Base-by-base conservation (phyloP, 768 basidiomycete species). In the Psilocybe cyanescens region DNA sequence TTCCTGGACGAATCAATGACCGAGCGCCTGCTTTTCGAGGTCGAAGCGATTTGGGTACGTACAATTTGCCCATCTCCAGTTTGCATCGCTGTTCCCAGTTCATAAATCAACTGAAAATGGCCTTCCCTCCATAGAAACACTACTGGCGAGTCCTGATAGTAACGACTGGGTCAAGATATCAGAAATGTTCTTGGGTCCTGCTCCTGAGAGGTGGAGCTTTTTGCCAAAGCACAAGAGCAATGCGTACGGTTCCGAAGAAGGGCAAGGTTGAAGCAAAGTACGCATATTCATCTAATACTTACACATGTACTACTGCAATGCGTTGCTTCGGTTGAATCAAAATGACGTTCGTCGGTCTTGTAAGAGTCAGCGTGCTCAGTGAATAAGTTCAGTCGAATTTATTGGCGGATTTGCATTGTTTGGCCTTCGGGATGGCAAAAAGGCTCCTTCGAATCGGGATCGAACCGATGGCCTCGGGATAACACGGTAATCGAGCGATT, bases 151-250 rank as follows among this genome's bases (percentile, higher is more conserved):
- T 67, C 80, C 82, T 2, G 84, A 92, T 69, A 89, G 91, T 70
- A 78, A 81, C 41, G 93, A 96, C 70, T 97, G 95, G 95, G 91
- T 96, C 45, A 92, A 88, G 77, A 88, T 99, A 49, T 91, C 92
- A 1, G 94, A 96, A 76, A 95, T 97, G 91, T 97, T 97, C 77
- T 77, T 98, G 28, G 97, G 96, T 1, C 90, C 90, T 59, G 84
- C 86, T 1, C 95, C 94, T 1, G 91, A 92, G 61, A 78, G 84
- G 3, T 97, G 93, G 88, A 76, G 78, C 6, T 99, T 97, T 75
- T 87, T 86, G 12, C 95, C 96, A 1, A 99, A 97, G 74, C 96
- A 99, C 76, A 96, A 94, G 76, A 95, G 93, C 64, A 98, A 97
- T 72, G 79, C 92, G 1, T 82, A 87, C 72, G 89, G 89, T 58